Conservation (phyloP, 768 basidiomycete species). For the Lentinula guzmanii region DNA sequence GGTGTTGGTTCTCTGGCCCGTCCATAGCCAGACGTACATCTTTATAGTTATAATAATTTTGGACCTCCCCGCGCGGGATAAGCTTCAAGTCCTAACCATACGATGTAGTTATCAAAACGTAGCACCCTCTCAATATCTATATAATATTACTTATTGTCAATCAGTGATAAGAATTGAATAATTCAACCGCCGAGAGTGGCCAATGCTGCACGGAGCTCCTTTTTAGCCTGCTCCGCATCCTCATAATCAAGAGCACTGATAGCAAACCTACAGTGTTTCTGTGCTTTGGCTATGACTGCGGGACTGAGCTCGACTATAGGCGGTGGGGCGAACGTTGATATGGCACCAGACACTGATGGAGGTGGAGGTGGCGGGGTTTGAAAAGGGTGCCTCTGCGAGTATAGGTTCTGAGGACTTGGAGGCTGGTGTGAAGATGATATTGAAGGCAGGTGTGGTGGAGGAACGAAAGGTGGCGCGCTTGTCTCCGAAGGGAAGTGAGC, state of each 20-base stretch:
- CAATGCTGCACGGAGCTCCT: slow-evolving; percentile 76
- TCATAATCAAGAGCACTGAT: slow-evolving; percentile 96
- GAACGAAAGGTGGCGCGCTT: slow-evolving; percentile 8
- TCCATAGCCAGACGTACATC: no score
- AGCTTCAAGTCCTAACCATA: no score
- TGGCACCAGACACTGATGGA: not conserved
- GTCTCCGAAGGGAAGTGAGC: slow-evolving; percentile 7
- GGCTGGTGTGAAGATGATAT: not conserved
- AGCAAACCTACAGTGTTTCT: slow-evolving; percentile 91
- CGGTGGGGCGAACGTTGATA: slow-evolving; percentile 14
- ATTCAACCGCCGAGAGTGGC: slow-evolving; percentile 50
- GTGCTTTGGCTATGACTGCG: slow-evolving; percentile 61
- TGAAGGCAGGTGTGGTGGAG: not conserved
- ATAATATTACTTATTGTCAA: no score
- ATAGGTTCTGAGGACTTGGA: not conserved
- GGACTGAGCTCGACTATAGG: slow-evolving; percentile 52
- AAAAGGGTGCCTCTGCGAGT: slow-evolving; percentile 22
- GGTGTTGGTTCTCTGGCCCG: no score
- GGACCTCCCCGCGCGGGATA: no score
- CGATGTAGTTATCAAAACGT: no score
- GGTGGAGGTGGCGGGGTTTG: slow-evolving; percentile 16
- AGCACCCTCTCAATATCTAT: no score
- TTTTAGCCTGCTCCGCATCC: slow-evolving; percentile 80
- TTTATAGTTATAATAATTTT: no score
- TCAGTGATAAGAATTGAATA: no score